Percentiles rank a stretch among this genome's conserved stretches.
Evolutionary conservation across 2,329 filamentous ascomycete species (phyloP).

Genomic region (Paecilomyces fulvus): DNA sequence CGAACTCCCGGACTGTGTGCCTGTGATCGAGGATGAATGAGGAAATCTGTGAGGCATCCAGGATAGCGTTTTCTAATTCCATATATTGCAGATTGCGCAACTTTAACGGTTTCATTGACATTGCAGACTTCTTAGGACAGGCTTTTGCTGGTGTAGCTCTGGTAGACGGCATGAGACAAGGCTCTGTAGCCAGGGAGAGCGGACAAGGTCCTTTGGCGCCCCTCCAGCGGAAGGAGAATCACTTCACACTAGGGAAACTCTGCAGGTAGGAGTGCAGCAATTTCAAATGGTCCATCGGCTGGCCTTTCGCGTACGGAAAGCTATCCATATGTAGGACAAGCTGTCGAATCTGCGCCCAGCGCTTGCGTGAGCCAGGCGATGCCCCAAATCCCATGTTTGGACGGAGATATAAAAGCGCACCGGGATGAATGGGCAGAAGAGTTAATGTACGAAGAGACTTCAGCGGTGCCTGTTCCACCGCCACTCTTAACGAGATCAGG

Average conservation of each 20-base stretch:
- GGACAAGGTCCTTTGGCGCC: slow-evolving; percentile 66
- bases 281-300: slow-evolving; percentile 62
- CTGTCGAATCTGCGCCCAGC: slow-evolving; percentile 70
- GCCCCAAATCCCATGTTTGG: slow-evolving; percentile 66
- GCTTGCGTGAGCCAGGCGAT: slow-evolving; percentile 59
- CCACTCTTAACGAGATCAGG: slow-evolving; percentile 76
- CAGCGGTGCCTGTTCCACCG: slow-evolving; percentile 65
- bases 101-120: slow-evolving; percentile 46
- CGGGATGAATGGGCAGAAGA: slow-evolving; percentile 64
- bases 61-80: slow-evolving; percentile 62
- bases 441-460: slow-evolving; percentile 60
- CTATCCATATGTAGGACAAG: slow-evolving; percentile 65
- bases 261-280: slow-evolving; percentile 75
- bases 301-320: slow-evolving; percentile 51
- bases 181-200: slow-evolving; percentile 60
- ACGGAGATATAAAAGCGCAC: slow-evolving; percentile 68
- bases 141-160: slow-evolving; percentile 18
- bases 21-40: slow-evolving; percentile 61
- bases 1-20: slow-evolving; percentile 63
- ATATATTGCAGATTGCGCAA: slow-evolving; percentile 63
- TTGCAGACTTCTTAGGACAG: slow-evolving; percentile 28
- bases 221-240: slow-evolving; percentile 70
- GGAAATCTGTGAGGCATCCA: slow-evolving; percentile 63
- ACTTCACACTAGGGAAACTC: slow-evolving; percentile 57
- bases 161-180: slow-evolving; percentile 52